phyloP scores from a whole-genome alignment of 2,329 filamentous ascomycete species.

The Onygenales sp. region DNA sequence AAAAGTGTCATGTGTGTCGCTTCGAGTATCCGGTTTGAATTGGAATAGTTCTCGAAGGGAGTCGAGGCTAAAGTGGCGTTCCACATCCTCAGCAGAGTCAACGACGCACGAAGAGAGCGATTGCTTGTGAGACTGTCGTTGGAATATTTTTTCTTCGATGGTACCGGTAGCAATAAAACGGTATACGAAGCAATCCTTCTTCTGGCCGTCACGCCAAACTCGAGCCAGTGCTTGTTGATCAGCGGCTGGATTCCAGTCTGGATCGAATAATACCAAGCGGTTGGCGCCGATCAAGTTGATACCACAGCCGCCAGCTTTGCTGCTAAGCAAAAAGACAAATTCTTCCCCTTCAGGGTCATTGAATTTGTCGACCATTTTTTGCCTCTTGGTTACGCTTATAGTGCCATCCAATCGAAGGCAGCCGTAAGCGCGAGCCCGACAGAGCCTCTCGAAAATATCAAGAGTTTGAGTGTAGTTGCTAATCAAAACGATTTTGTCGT shows the following conservation, averaged over 20 bases:
- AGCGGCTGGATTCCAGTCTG: constrained; percentile 94
- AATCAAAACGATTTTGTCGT: constrained; percentile 98
- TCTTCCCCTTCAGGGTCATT: constrained; percentile 85
- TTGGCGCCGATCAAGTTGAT: constrained; percentile 94
- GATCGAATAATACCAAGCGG: constrained; percentile 89
- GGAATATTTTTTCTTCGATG: constrained; percentile 99
- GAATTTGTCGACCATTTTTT: constrained; percentile 96
- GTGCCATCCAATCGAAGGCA: constrained; percentile 85
- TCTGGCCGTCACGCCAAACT: constrained; percentile 98
- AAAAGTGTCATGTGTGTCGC: constrained; percentile 96
- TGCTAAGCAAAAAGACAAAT: constrained; percentile 92
- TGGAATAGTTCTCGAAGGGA: constrained; percentile 89
- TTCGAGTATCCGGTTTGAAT: constrained; percentile 72
- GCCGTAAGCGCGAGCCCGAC: constrained; percentile 75
- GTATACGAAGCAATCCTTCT: constrained; percentile 99
- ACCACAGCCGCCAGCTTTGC: constrained; percentile 93
- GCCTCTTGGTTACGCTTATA: constrained; percentile 95
- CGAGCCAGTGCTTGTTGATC: constrained; percentile 94
- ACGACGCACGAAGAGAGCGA: constrained; percentile 93
- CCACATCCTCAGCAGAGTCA: constrained; percentile 91
- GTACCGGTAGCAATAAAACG: constrained; percentile 98
- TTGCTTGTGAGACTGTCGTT: constrained; percentile 96
- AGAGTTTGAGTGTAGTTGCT: constrained; percentile 97
- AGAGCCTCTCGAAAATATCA: constrained; percentile 86
- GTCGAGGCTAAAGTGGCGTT: constrained; percentile 90